Percentiles rank a stretch among this genome's conserved stretches.
Evolutionary conservation across 805 yeast species (phyloP).

Genomic region (Candida alai): DNA sequence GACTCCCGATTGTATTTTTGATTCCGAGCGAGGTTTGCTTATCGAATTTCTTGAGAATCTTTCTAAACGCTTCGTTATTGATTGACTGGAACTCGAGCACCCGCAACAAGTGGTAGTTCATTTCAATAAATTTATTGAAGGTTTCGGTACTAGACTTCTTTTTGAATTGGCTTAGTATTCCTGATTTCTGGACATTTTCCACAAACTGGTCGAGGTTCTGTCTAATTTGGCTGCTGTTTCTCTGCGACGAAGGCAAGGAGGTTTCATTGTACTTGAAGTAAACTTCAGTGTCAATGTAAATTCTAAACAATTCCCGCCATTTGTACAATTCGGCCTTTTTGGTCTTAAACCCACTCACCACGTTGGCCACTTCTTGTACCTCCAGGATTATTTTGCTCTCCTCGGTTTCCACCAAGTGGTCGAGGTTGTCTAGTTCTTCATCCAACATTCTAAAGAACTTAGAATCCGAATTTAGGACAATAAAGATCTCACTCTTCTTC

Average conservation of each 20-base stretch:
- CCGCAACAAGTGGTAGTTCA: conserved; percentile 54
- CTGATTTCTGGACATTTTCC: conserved; percentile 33
- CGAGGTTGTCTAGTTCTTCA: conserved; percentile 49
- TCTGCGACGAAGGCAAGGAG: conserved; percentile 36
- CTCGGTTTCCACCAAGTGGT: conserved; percentile 38
- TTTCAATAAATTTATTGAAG: conserved; percentile 46
- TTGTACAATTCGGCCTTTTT: conserved; percentile 53
- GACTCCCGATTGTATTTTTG: conserved; percentile 42
- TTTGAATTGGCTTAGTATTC: conserved; percentile 39
- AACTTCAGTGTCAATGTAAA: conserved; percentile 63
- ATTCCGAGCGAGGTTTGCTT: conserved; percentile 60
- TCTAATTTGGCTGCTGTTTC: conserved; percentile 44
- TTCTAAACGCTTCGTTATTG: conserved; percentile 60
- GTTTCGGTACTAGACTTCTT: conserved; percentile 42
- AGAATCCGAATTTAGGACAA: conserved; percentile 52
- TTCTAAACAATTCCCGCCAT: conserved; percentile 67
- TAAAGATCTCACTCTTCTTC: conserved; percentile 31
- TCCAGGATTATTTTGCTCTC: conserved; percentile 40
- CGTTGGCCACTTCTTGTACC: conserved; percentile 37
- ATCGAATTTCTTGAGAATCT: conserved; percentile 73
- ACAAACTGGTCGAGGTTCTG: conserved; percentile 40
- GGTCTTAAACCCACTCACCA: conserved; percentile 31
- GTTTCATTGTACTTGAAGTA: conserved; percentile 53
- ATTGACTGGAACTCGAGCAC: conserved; percentile 57
- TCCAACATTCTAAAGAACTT: conserved; percentile 57